Evolutionary conservation across 2,329 filamentous ascomycete species (phyloP).

Genomic region (Aspergillus sp.): DNA sequence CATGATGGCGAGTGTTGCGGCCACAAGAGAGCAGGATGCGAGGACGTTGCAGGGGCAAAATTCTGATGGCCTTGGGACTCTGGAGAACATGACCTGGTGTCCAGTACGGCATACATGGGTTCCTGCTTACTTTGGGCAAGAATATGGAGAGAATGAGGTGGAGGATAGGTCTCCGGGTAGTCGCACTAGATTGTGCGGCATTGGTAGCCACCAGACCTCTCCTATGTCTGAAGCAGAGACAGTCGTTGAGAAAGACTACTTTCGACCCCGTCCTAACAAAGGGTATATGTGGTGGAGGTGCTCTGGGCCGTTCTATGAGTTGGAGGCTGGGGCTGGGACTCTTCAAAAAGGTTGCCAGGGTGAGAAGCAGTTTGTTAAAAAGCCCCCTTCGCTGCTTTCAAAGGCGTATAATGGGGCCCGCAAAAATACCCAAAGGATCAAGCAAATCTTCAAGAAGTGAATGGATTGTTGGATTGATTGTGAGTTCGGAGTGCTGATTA

Average conservation of each 20-base stretch:
- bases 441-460: constrained; percentile 20
- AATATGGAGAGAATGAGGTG: neutral
- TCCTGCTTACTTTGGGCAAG: neutral
- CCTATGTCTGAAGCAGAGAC: neutral
- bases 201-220: neutral
- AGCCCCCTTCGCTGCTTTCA: constrained; percentile 15
- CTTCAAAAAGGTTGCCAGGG: neutral
- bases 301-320: constrained; percentile 1
- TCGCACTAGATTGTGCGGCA: neutral
- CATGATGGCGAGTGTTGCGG: constrained; percentile 11
- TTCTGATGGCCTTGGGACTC: neutral
- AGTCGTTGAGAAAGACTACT: neutral
- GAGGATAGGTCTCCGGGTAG: neutral
- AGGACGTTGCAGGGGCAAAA: neutral
- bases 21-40: constrained; percentile 3
- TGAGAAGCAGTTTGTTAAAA: constrained; percentile 7
- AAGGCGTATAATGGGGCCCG: constrained; percentile 16
- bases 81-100: neutral
- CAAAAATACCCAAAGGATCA: constrained; percentile 20
- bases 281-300: constrained; percentile 2
- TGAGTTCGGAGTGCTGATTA: neutral
- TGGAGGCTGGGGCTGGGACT: neutral
- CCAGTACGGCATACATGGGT: neutral
- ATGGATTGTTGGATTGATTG: neutral
- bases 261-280: neutral